Evolutionary conservation across 306 rosid species (phyloP).

Genomic region (Medicago truncatula): DNA sequence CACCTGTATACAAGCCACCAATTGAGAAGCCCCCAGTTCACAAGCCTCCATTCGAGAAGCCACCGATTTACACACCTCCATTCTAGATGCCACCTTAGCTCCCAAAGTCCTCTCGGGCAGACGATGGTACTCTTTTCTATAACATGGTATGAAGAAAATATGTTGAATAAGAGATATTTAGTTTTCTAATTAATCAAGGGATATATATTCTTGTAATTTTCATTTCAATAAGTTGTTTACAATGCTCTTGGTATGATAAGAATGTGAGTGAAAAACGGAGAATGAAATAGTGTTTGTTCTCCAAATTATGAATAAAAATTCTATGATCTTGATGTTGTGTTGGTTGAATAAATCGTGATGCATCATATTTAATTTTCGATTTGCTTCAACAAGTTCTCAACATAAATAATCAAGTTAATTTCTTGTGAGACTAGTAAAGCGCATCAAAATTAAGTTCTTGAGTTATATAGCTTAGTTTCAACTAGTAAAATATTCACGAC

Average conservation of each 20-base stretch:
- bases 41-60: neutral
- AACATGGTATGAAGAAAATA: neutral
- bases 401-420: neutral
- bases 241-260: neutral
- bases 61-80: neutral
- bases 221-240: neutral
- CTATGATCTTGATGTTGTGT: neutral
- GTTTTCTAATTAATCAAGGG: neutral
- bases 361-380: too few relatives aligned
- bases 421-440: neutral
- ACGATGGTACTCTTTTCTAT: neutral
- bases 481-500: too few relatives aligned
- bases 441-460: neutral
- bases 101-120: neutral
- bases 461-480: too few relatives aligned
- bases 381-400: too few relatives aligned
- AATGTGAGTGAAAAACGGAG: neutral
- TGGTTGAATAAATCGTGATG: neutral
- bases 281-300: neutral
- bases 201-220: neutral
- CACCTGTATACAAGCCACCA: neutral
- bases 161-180: neutral
- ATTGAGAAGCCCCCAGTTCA: neutral
- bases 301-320: conserved; percentile 1
- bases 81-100: neutral